Percentiles rank a stretch among this genome's conserved stretches.
phyloP scores from a whole-genome alignment of 1,139 yeast genomes.

The Yamadazyma pseudoaaseri region DNA sequence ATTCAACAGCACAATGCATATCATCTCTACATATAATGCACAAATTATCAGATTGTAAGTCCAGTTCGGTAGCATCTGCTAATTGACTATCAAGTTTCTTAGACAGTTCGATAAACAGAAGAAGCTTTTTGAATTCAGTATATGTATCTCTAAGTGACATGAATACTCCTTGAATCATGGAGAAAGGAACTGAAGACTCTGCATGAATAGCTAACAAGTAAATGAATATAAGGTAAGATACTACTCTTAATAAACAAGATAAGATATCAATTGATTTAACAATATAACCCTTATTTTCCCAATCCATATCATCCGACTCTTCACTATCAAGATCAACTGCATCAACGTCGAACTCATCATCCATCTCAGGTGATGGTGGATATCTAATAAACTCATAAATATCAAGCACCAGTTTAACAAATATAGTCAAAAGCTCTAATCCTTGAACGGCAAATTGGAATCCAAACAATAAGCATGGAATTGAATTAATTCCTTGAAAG shows the following conservation, averaged over 20 bases:
- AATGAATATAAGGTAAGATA: slow-evolving; percentile 32
- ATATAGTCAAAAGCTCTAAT: slow-evolving; percentile 50
- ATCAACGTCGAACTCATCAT: slow-evolving; percentile 9
- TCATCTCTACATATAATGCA: slow-evolving; percentile 89
- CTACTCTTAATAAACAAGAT: slow-evolving; percentile 41
- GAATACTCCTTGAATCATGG: slow-evolving; percentile 66
- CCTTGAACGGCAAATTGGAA: slow-evolving; percentile 72
- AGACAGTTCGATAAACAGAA: slow-evolving; percentile 59
- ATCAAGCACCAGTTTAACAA: slow-evolving; percentile 52
- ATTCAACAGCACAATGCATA: slow-evolving; percentile 50
- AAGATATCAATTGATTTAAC: slow-evolving; percentile 58
- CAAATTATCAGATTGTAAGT: slow-evolving; percentile 59
- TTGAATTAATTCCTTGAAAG: slow-evolving; percentile 49
- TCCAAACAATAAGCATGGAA: slow-evolving; percentile 61
- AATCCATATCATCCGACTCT: slow-evolving; percentile 55
- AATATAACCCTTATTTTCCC: slow-evolving; percentile 72
- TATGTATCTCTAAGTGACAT: slow-evolving; percentile 50
- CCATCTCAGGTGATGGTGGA: slow-evolving; percentile 14
- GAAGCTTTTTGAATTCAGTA: slow-evolving; percentile 51
- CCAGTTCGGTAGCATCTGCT: slow-evolving; percentile 58
- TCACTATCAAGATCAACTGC: slow-evolving; percentile 22
- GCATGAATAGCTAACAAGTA: slow-evolving; percentile 47
- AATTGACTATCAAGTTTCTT: slow-evolving; percentile 65
- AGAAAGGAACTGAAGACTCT: slow-evolving; percentile 60
- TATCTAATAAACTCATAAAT: slow-evolving; percentile 52